Evolutionary conservation across 306 rosid species (phyloP).

Genomic region (Trifolium dubium): DNA sequence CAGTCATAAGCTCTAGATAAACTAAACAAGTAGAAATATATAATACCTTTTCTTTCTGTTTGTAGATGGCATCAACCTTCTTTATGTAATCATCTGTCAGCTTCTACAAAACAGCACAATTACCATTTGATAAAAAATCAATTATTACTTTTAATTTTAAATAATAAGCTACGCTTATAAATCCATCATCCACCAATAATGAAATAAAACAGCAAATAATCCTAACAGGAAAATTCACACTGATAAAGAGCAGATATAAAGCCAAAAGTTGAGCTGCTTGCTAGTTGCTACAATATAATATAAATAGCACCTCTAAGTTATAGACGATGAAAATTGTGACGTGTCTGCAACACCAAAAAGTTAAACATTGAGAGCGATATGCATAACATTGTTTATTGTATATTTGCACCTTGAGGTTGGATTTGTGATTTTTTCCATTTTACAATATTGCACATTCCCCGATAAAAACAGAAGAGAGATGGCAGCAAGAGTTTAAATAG

Average conservation of each 20-base stretch:
- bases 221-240: constrained; percentile 3
- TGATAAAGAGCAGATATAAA: constrained; percentile 1
- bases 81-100: constrained; percentile 85
- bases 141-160: not conserved
- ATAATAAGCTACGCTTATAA: constrained; percentile 13
- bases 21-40: constrained; percentile 3
- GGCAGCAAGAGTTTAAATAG: not conserved
- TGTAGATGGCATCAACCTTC: constrained; percentile 75
- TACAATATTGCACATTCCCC: not conserved
- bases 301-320: too few relatives aligned
- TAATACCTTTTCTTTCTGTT: constrained; percentile 90
- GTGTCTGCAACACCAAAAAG: too few relatives aligned
- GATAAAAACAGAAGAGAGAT: not conserved
- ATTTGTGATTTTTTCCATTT: not conserved
- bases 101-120: constrained; percentile 63
- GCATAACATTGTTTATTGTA: not conserved
- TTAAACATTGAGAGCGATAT: too few relatives aligned
- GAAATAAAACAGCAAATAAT: not conserved
- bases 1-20: constrained; percentile 4
- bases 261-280: not conserved
- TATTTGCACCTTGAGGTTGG: not conserved
- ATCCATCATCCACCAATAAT: constrained; percentile 16
- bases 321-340: too few relatives aligned
- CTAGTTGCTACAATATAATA: not conserved
- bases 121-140: not conserved